Evolutionary conservation across 228 moss, liverwort and hornwort species (phyloP).

Genomic region (Sphagnum fallax): DNA sequence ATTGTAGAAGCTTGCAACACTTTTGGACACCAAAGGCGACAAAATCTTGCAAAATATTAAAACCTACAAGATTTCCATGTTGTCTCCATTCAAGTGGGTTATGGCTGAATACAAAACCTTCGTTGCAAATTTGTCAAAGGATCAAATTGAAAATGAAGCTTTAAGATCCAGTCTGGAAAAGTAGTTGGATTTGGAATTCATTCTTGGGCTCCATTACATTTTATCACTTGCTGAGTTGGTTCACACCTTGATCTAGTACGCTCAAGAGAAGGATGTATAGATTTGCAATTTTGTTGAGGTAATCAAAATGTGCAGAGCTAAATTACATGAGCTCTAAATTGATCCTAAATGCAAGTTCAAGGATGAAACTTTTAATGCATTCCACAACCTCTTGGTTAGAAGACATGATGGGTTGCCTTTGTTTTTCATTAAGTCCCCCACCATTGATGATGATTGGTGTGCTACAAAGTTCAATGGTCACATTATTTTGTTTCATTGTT

Average conservation of each 20-base stretch:
- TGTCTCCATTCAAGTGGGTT: not conserved
- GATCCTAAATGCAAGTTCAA: not conserved
- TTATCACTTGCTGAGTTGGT: not conserved
- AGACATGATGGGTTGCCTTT: not conserved
- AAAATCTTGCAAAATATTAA: constrained; percentile 1
- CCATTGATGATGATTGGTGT: not conserved
- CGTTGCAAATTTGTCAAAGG: not conserved
- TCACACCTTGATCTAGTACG: not conserved
- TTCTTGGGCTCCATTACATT: not conserved
- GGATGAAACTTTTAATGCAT: not conserved
- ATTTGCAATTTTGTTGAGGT: not conserved
- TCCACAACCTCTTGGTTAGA: not conserved
- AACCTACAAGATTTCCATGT: not conserved
- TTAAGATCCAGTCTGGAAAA: not conserved
- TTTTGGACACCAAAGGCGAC: not conserved
- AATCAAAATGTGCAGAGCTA: not conserved
- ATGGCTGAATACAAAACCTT: not conserved
- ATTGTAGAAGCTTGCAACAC: not conserved
- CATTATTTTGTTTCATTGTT: not conserved
- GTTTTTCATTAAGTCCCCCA: not conserved
- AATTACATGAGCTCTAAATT: not conserved
- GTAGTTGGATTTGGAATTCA: not conserved
- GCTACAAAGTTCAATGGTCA: not conserved
- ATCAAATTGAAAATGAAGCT: not conserved
- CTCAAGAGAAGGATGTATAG: not conserved